Evolutionary conservation across 2,329 filamentous ascomycete genomes (phyloP).

Genomic region (Sporothrix mexicana): DNA sequence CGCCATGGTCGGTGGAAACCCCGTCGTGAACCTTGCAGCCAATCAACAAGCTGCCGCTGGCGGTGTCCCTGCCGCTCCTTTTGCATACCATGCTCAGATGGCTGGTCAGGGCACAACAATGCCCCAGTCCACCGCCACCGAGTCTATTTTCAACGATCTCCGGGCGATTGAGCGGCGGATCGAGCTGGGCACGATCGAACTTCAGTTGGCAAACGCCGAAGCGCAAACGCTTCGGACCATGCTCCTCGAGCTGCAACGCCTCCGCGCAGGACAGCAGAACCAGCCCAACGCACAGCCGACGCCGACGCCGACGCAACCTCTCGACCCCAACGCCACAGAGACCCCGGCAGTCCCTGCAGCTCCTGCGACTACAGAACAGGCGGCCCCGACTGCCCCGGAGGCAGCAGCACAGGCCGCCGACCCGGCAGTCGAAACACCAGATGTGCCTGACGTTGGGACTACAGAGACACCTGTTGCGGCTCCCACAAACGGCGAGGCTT

Average conservation of each 20-base stretch:
- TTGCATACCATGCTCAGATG: not conserved
- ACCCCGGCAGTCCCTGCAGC: not conserved
- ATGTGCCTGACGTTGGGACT: no score
- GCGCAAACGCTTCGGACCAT: constrained; percentile 70
- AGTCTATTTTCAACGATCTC: constrained; percentile 64
- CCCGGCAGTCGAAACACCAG: not conserved
- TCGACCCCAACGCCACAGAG: not conserved
- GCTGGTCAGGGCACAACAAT: not conserved
- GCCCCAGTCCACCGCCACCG: constrained; percentile 34
- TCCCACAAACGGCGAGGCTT: no score
- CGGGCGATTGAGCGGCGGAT: constrained; percentile 71
- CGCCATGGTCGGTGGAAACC: constrained; percentile 38
- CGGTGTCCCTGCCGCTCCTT: not conserved
- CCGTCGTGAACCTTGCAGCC: not conserved
- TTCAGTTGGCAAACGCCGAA: constrained; percentile 71
- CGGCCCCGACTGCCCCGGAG: not conserved
- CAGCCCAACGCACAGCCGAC: not conserved
- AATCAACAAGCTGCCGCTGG: constrained; percentile 3
- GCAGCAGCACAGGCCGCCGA: not conserved
- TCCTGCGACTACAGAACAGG: not conserved
- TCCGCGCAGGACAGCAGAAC: constrained; percentile 54
- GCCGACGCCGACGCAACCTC: not conserved
- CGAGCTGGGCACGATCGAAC: constrained; percentile 63
- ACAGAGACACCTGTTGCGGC: no score
- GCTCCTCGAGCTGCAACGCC: constrained; percentile 68